A percentile compares a stretch with the other conserved stretches of the same genome.
Conservation (phyloP, 371 early-diverging fungal species). For the Neoconidiobolus thromboides region DNA sequence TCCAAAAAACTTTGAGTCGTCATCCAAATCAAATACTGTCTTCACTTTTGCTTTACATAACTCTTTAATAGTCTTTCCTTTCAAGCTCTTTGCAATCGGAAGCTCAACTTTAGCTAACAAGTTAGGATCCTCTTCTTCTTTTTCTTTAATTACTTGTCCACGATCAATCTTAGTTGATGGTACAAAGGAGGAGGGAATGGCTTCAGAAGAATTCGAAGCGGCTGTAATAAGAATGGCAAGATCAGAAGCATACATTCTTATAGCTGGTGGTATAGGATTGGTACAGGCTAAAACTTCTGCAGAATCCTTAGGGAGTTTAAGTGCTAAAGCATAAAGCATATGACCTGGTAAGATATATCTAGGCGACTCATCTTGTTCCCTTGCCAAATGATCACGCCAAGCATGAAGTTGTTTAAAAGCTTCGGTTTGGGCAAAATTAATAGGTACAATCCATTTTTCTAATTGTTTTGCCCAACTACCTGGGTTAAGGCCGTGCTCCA, state of each 20-base stretch:
- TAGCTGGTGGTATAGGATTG: constrained; percentile 61
- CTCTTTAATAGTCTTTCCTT: background rate
- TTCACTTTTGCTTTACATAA: no score
- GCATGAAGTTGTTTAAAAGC: constrained; percentile 72
- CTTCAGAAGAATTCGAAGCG: background rate
- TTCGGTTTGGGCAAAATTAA: constrained; percentile 30
- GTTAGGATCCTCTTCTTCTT: background rate
- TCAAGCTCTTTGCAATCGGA: background rate
- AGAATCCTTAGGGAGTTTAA: constrained; percentile 53
- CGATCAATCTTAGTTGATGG: background rate
- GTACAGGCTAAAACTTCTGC: constrained; percentile 57
- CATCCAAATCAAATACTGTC: background rate
- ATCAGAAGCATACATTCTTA: constrained; percentile 63
- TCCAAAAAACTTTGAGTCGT: background rate
- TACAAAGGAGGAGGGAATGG: background rate
- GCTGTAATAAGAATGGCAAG: constrained; percentile 20
- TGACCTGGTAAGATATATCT: constrained; percentile 81
- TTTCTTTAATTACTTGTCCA: background rate
- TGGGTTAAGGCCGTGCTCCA: constrained; percentile 47
- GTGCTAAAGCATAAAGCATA: constrained; percentile 58
- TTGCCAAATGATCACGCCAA: constrained; percentile 80
- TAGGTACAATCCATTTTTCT: constrained; percentile 34
- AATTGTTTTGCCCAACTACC: constrained; percentile 57
- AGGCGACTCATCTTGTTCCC: constrained; percentile 78
- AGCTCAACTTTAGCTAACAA: no score